Conservation (phyloP, 2,329 filamentous ascomycete species). For the Thelonectria blattea region DNA sequence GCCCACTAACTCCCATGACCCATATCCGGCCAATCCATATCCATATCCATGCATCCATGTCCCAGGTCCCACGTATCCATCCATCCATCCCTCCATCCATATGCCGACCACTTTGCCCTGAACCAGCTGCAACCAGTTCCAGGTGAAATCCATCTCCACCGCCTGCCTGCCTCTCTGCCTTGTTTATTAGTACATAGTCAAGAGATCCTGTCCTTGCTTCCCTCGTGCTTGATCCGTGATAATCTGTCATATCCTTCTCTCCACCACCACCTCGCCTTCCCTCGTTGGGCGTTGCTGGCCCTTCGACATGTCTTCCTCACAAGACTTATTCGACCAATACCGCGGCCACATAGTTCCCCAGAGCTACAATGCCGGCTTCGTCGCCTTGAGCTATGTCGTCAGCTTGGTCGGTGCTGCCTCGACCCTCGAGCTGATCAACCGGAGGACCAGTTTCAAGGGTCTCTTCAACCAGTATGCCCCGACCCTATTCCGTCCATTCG, state of each 20-base stretch:
- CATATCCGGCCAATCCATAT: not conserved
- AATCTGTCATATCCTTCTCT: slow-evolving; percentile 14
- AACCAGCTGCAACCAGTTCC: not conserved
- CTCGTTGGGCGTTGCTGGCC: not conserved
- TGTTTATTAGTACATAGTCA: slow-evolving; percentile 8
- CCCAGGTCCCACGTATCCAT: slow-evolving; percentile 3
- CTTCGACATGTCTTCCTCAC: slow-evolving; percentile 31
- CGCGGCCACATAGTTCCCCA: slow-evolving; percentile 54
- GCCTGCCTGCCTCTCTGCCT: not conserved
- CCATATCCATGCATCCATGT: not conserved
- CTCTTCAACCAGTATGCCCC: slow-evolving; percentile 69
- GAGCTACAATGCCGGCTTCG: slow-evolving; percentile 63
- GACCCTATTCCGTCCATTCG: not conserved
- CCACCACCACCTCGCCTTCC: slow-evolving; percentile 15
- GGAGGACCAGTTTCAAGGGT: slow-evolving; percentile 72
- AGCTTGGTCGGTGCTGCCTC: slow-evolving; percentile 79
- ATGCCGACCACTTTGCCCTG: too few relatives aligned
- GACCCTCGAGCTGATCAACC: slow-evolving; percentile 81
- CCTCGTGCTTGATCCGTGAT: slow-evolving; percentile 6
- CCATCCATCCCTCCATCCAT: too few relatives aligned
- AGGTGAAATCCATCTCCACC: slow-evolving; percentile 3
- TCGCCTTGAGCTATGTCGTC: slow-evolving; percentile 76
- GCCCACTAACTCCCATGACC: too few relatives aligned
- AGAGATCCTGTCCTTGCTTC: not conserved
- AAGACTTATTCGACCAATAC: slow-evolving; percentile 48